These are phyloP conservation scores for Hemerocallis citrina DNA, from an alignment of 106 monocot genomes.

Conservation along the genomic window DNA sequence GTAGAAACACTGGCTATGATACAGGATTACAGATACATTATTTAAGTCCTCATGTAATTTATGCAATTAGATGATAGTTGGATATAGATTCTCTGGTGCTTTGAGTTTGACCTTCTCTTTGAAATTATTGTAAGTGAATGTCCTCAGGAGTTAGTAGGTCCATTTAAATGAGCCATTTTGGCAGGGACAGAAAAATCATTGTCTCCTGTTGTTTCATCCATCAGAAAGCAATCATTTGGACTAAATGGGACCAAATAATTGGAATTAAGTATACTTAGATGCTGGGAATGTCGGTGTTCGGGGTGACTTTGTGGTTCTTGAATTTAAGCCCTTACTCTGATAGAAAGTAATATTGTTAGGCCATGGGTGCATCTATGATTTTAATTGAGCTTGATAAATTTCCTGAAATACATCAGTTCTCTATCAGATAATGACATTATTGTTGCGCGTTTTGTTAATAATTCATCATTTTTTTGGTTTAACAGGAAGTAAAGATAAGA, in stretches of 20 bases:
- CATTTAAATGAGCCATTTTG: not conserved
- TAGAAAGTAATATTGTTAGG: not conserved
- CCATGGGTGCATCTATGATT: not conserved
- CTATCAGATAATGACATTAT: not conserved
- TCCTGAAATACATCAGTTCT: not conserved
- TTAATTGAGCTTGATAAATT: not conserved
- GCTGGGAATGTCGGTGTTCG: not conserved
- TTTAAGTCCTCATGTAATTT: not conserved
- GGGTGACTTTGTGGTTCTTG: not conserved
- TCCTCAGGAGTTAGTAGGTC: not conserved
- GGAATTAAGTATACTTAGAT: not conserved
- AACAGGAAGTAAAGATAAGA: slow-evolving; percentile 62
- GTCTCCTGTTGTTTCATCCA: not conserved
- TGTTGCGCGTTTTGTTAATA: not conserved
- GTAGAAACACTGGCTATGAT: not conserved
- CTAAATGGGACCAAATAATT: not conserved
- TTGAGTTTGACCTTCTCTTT: not conserved
- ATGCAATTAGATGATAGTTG: not conserved
- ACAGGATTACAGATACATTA: no score
- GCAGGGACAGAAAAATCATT: not conserved
- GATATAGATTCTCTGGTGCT: not conserved
- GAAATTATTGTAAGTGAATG: not conserved
- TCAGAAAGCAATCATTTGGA: not conserved
- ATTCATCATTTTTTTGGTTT: slow-evolving; percentile 1
- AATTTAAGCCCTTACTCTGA: not conserved